Conservation (phyloP, 768 basidiomycete genomes). For the Pleurotus citrinopileatus region DNA sequence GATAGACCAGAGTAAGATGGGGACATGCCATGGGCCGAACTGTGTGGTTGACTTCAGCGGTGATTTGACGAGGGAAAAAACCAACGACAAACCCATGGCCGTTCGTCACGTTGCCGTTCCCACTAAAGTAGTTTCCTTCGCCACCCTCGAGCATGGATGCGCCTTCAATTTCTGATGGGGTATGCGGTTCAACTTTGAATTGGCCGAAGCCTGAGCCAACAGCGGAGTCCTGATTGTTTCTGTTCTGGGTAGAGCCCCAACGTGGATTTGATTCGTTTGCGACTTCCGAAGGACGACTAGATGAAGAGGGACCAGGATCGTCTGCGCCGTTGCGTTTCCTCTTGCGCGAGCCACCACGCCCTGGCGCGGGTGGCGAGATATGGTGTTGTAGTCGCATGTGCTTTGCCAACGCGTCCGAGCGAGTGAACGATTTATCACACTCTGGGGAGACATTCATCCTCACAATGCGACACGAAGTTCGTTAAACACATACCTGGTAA, state of each 20-base stretch:
- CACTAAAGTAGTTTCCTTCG: conserved; percentile 8
- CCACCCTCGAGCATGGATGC: conserved; percentile 24
- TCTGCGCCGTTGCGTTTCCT: conserved; percentile 60
- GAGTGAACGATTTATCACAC: conserved; percentile 94
- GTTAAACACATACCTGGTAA: conserved; percentile 58
- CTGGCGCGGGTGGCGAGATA: conserved; percentile 69
- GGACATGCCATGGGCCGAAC: neutral
- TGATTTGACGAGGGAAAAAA: neutral
- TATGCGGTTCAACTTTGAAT: conserved; percentile 60
- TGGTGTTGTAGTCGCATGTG: conserved; percentile 90
- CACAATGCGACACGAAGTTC: neutral
- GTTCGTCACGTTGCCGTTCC: conserved; percentile 16
- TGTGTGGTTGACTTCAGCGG: neutral
- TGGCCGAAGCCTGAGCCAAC: conserved; percentile 40
- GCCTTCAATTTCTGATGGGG: conserved; percentile 36
- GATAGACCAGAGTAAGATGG: neutral
- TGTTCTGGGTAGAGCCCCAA: conserved; percentile 16
- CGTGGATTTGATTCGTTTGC: conserved; percentile 3
- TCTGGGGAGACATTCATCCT: conserved; percentile 40
- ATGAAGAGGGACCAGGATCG: conserved; percentile 19
- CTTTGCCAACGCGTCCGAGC: conserved; percentile 90
- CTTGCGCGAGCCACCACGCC: conserved; percentile 66
- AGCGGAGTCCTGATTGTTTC: conserved; percentile 20
- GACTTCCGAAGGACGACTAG: conserved; percentile 20
- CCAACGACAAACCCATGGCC: conserved; percentile 4